Percentiles rank a stretch among this genome's conserved stretches.
These are phyloP conservation scores for Cladosporium sp. DNA, from an alignment of 2,329 filamentous ascomycete genomes.

Conservation along the genomic window DNA sequence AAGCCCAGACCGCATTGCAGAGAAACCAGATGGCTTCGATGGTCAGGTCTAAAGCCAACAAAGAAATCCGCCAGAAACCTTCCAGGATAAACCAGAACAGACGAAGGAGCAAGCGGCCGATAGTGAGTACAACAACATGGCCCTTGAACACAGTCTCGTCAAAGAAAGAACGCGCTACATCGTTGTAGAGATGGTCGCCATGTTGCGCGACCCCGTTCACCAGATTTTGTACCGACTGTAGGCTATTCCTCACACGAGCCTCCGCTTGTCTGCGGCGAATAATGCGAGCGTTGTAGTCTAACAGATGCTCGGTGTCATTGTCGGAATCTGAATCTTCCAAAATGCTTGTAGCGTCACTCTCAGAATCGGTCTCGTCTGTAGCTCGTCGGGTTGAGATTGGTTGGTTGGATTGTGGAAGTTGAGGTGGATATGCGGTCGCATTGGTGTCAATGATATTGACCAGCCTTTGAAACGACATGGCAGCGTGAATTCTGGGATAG, in stretches of 20 bases:
- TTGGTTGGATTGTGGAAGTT: neutral
- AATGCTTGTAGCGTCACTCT: neutral
- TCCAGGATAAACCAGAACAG: neutral
- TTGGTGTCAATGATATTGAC: neutral
- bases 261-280: neutral
- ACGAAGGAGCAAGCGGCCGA: neutral
- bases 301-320: neutral
- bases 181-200: neutral
- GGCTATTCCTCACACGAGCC: neutral
- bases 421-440: neutral
- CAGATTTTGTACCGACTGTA: neutral
- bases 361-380: constrained; percentile 1
- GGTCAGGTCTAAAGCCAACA: neutral
- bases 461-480: neutral
- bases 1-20: neutral
- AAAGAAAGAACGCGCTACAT: neutral
- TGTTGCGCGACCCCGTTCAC: neutral
- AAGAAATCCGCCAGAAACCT: neutral
- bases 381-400: neutral
- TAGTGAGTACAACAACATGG: neutral
- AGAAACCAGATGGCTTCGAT: no score
- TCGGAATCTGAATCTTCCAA: neutral
- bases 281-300: neutral
- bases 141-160: neutral
- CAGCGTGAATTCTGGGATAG: neutral